Evolutionary conservation across 176 grass and related monocot species (phyloP), one percentile per base, ranked within the genome.

Genomic region (Musa itinerans): DNA sequence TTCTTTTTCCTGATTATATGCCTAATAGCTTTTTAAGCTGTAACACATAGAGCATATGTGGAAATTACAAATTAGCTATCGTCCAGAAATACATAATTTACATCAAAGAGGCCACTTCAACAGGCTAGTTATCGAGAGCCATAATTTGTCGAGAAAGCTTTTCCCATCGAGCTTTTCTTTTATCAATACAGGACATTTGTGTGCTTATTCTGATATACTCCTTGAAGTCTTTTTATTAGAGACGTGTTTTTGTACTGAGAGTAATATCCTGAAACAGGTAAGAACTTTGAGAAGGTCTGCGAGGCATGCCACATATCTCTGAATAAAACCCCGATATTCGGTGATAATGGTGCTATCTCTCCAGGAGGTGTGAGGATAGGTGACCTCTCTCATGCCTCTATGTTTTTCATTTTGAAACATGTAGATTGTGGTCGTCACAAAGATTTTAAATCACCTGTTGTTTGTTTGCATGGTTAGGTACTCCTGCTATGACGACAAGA

Each of bases 401-500:
- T 53, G 23, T 66, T 43, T 26, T 50, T 10, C 13, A 52, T 51
- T 19, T 1, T 29, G 14, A 52, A 23, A 20, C 16, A 49, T 79
- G n/a, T 65, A 24, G 54, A 29, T 54, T 52, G 2, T 52, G 54
- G 12, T n/a, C 1, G 73, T 78, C 23, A 0, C 9, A 17, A 26
- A 57, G 49, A 69, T 66, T 26, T 43, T 68, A 78, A 43, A 52
- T 25, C 8, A 53, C 56, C 71, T 53, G 49, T 11, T 48, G n/a
- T 71, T 53, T 59, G 5, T 78, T 78, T 22, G 14, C 72, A 8
- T 54, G 54, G 50, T 19, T 69, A 96, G 92, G 92, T 16, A 87
- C 92, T 17, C 92, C 89, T 65, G 92, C 92, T 15, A 92, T 96
- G 89, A 96, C 92, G 34, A 89, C 92, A 2, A 96, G 92, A 87